Conservation (phyloP, 108 stramenopile species). For the Heterococcus sp. region DNA sequence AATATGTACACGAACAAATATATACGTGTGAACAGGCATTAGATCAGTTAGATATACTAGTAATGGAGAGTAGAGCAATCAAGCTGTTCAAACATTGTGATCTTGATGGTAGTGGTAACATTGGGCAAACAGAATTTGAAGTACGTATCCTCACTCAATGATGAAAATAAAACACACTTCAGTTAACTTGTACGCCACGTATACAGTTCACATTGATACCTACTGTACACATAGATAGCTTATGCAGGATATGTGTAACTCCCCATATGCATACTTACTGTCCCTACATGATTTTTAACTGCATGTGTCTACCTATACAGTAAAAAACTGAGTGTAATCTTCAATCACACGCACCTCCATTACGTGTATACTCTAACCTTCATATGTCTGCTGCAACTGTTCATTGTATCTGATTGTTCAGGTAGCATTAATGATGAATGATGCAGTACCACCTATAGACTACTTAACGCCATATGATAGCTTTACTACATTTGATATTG, state of each 20-base stretch:
- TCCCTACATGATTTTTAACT: not conserved
- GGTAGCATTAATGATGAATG: slow-evolving; percentile 53
- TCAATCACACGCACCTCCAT: not conserved
- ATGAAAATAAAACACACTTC: not conserved
- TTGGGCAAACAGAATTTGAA: not conserved
- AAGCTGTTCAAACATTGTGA: not conserved
- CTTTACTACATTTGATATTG: slow-evolving; percentile 46
- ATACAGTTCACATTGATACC: not conserved
- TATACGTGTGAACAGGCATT: not conserved
- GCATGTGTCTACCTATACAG: not conserved
- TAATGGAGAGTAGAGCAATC: not conserved
- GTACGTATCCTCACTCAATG: not conserved
- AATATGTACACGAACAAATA: not conserved
- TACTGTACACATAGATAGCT: not conserved
- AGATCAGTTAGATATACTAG: not conserved
- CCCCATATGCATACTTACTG: not conserved
- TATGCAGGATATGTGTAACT: not conserved
- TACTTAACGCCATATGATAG: slow-evolving; percentile 37
- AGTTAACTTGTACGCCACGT: too few species aligned
- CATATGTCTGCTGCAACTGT: not conserved
- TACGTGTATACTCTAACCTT: not conserved
- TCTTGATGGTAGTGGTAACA: not conserved
- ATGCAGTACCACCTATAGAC: slow-evolving; percentile 12
- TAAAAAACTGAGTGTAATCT: not conserved
- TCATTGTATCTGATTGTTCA: slow-evolving; percentile 13